These are phyloP conservation scores for Vinca minor DNA, from an alignment of 257 asterid genomes.

Conservation along the genomic window DNA sequence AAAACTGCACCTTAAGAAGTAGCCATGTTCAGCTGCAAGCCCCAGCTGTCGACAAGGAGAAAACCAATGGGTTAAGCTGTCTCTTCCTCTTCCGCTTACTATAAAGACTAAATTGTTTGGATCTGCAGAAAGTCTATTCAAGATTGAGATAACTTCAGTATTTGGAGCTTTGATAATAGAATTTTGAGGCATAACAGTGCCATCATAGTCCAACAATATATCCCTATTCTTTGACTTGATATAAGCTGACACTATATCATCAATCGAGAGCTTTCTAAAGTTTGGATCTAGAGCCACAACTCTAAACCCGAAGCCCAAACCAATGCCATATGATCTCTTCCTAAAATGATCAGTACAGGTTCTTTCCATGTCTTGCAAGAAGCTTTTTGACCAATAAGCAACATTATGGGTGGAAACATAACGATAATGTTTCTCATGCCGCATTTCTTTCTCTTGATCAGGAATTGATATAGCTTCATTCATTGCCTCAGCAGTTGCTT, in stretches of 20 bases:
- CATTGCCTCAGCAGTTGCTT: slow-evolving; percentile 69
- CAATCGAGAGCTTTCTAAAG: slow-evolving; percentile 57
- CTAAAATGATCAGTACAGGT: slow-evolving; percentile 68
- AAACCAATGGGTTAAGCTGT: slow-evolving; percentile 63
- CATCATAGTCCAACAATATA: slow-evolving; percentile 76
- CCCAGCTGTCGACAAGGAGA: slow-evolving; percentile 64
- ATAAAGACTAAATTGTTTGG: slow-evolving; percentile 49
- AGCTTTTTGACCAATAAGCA: slow-evolving; percentile 79
- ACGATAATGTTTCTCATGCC: slow-evolving; percentile 80
- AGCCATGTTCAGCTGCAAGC: slow-evolving; percentile 88
- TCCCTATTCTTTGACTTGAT: slow-evolving; percentile 56
- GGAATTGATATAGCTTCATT: slow-evolving; percentile 62
- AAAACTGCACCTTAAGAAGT: slow-evolving; percentile 51
- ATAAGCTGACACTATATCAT: slow-evolving; percentile 61
- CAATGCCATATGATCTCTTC: slow-evolving; percentile 73
- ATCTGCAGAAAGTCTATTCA: slow-evolving; percentile 58
- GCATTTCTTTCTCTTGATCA: slow-evolving; percentile 58
- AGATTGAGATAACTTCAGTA: slow-evolving; percentile 47
- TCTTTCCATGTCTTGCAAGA: slow-evolving; percentile 85
- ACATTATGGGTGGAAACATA: slow-evolving; percentile 67
- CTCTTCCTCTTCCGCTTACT: slow-evolving; percentile 80
- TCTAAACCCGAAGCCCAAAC: slow-evolving; percentile 77
- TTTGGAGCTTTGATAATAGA: slow-evolving; percentile 59
- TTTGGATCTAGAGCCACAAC: slow-evolving; percentile 75
- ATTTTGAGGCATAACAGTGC: slow-evolving; percentile 74